These are phyloP conservation scores for Raffaelea albimanens DNA, from an alignment of 2,329 filamentous ascomycete species.

Conservation along the genomic window DNA sequence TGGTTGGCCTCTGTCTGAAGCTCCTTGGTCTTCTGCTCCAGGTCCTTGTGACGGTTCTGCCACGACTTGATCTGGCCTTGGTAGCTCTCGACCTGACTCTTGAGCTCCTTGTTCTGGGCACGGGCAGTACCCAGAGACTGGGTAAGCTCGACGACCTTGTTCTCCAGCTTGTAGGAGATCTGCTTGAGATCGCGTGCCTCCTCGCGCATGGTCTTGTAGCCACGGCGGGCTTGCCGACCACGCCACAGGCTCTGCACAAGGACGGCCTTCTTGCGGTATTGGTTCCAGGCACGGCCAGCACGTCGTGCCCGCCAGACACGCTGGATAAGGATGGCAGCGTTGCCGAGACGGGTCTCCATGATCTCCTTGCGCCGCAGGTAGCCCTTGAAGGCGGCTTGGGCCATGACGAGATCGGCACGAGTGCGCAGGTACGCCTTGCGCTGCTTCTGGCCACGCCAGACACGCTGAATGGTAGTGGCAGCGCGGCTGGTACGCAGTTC, in stretches of 20 bases:
- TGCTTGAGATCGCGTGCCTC: conserved; percentile 98
- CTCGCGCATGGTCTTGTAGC: conserved; percentile 86
- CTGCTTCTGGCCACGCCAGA: conserved; percentile 90
- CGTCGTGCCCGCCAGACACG: conserved; percentile 76
- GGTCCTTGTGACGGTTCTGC: conserved; percentile 82
- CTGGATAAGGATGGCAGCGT: conserved; percentile 85
- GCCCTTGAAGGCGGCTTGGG: conserved; percentile 86
- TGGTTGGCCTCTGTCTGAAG: conserved; percentile 95
- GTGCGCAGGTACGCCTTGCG: conserved; percentile 70
- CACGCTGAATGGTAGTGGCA: conserved; percentile 86
- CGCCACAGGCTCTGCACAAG: conserved; percentile 91
- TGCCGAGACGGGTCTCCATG: conserved; percentile 85
- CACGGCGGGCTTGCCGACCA: conserved; percentile 67
- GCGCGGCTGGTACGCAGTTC: conserved; percentile 76
- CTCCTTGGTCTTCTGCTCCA: conserved; percentile 86
- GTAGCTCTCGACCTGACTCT: conserved; percentile 87
- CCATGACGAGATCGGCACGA: conserved; percentile 74
- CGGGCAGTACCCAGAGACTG: conserved; percentile 89
- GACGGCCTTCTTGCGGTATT: conserved; percentile 81
- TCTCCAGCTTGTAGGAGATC: conserved; percentile 98
- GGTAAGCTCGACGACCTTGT: conserved; percentile 98
- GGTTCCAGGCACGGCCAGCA: conserved; percentile 72
- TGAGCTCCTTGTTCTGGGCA: conserved; percentile 83
- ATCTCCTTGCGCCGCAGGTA: conserved; percentile 85
- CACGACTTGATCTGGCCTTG: conserved; percentile 93